phyloP scores from a whole-genome alignment of 371 early-diverging fungal genomes.

The Mucor saturninus region DNA sequence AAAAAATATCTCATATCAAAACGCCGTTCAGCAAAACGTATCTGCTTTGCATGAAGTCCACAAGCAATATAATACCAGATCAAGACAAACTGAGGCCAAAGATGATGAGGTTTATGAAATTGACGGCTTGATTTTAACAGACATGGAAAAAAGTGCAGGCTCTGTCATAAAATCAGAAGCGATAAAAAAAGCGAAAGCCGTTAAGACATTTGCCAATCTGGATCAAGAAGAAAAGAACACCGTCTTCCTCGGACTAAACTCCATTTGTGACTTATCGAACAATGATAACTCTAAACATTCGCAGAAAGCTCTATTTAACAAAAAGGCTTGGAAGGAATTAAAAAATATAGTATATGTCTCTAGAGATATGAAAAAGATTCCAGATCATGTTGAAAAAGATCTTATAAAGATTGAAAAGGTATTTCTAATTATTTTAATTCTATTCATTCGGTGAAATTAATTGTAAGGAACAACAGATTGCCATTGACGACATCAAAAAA shows the following conservation, averaged over 20 bases:
- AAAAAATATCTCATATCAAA: no score
- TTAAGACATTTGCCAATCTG: slow-evolving; percentile 5
- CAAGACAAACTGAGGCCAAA: no score
- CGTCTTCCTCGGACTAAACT: slow-evolving; percentile 11
- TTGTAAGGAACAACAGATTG: not conserved
- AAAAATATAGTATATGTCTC: slow-evolving; percentile 6
- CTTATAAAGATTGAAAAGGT: slow-evolving; percentile 8
- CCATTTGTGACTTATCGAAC: slow-evolving; percentile 6
- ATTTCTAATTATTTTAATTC: not conserved
- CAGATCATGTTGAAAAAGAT: not conserved
- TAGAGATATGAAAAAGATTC: slow-evolving; percentile 3
- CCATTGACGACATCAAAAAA: not conserved
- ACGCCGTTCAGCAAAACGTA: no score
- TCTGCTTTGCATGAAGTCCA: no score
- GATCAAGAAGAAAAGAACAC: slow-evolving; percentile 5
- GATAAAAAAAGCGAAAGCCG: slow-evolving; percentile 2
- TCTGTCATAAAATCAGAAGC: not conserved
- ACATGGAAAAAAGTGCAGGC: slow-evolving; percentile 4
- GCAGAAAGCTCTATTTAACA: slow-evolving; percentile 8
- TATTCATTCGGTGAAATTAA: no score
- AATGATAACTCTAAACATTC: not conserved
- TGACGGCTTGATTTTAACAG: no score
- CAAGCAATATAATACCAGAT: no score
- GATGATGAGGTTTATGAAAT: no score
- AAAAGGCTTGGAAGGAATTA: not conserved